These are phyloP conservation scores for Leccinum uliginosum DNA, from an alignment of 768 basidiomycete species.

Conservation along the genomic window DNA sequence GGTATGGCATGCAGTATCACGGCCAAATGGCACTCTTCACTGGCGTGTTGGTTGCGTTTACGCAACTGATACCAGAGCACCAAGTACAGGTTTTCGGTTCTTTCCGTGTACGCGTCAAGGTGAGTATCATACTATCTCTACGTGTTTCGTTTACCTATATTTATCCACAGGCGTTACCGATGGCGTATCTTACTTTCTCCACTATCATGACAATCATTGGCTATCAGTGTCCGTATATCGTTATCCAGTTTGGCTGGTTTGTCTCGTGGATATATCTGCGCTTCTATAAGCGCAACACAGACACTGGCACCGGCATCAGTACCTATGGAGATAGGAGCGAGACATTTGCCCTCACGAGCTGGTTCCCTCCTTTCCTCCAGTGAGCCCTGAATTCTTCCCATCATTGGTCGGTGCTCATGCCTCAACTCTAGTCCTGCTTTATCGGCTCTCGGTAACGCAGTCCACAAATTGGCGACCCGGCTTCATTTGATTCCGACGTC, in stretches of 20 bases:
- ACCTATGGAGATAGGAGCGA: constrained; percentile 93
- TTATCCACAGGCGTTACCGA: constrained; percentile 74
- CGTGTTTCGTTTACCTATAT: constrained; percentile 1
- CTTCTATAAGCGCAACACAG: constrained; percentile 89
- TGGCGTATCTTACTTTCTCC: constrained; percentile 88
- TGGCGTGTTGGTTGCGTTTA: constrained; percentile 90
- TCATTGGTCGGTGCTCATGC: background rate
- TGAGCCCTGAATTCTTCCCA: constrained; percentile 39
- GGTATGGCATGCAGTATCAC: constrained; percentile 86
- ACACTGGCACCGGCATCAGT: constrained; percentile 56
- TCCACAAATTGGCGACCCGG: constrained; percentile 61
- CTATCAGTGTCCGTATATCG: constrained; percentile 84
- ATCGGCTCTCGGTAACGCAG: constrained; percentile 58
- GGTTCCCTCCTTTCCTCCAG: constrained; percentile 98
- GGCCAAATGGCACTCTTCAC: constrained; percentile 92
- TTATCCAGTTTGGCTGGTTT: constrained; percentile 99
- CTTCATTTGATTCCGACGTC: constrained; percentile 72
- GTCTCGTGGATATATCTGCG: constrained; percentile 93
- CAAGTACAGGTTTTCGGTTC: constrained; percentile 91
- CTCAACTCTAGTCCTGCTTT: constrained; percentile 58
- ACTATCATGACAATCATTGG: constrained; percentile 80
- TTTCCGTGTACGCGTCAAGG: constrained; percentile 87
- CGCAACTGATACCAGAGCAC: constrained; percentile 96
- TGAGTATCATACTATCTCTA: constrained; percentile 26
- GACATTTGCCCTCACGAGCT: constrained; percentile 89